These are phyloP conservation scores for Erythrobasidium hasegawianum DNA, from an alignment of 1,284 basidiomycete species.

Conservation along the genomic window DNA sequence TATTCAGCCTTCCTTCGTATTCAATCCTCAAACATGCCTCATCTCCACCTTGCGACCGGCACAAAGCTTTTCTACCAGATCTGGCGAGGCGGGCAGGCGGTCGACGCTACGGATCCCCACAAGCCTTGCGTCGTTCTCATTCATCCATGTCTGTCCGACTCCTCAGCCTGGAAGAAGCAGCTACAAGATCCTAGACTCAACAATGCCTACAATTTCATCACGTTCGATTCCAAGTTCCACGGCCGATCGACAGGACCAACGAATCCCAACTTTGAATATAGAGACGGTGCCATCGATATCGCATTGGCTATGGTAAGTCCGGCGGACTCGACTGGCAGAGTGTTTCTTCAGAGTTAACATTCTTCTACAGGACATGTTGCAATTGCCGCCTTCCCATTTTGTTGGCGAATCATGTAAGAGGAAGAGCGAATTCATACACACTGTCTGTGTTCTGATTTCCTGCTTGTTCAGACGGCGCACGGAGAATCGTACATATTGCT, in stretches of 20 bases:
- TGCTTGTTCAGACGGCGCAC: background rate
- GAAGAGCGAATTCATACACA: too few relatives aligned
- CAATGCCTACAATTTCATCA: slow-evolving; percentile 26
- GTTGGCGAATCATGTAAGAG: slow-evolving; percentile 30
- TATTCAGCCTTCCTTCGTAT: too few relatives aligned
- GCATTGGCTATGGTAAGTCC: background rate
- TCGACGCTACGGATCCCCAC: slow-evolving; percentile 7
- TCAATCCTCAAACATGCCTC: slow-evolving; percentile 2
- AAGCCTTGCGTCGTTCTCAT: slow-evolving; percentile 28
- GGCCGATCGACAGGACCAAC: slow-evolving; percentile 10
- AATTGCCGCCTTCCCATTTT: slow-evolving; percentile 19
- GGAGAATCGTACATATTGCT: slow-evolving; percentile 1
- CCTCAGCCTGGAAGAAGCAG: slow-evolving; percentile 16
- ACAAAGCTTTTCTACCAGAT: slow-evolving; percentile 24
- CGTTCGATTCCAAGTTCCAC: slow-evolving; percentile 24
- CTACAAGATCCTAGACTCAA: slow-evolving; percentile 28
- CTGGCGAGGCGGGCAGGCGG: slow-evolving; percentile 22
- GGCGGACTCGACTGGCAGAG: too few relatives aligned
- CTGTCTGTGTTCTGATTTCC: background rate
- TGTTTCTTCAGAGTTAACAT: too few relatives aligned
- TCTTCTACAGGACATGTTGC: slow-evolving; percentile 22
- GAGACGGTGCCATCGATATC: background rate
- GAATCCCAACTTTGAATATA: slow-evolving; percentile 13
- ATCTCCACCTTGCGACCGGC: slow-evolving; percentile 17
- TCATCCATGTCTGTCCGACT: slow-evolving; percentile 18